Evolutionary conservation across 2,329 filamentous ascomycete genomes (phyloP), one percentile per base, ranked within the genome.

Genomic region (Ceratocystis papillata): DNA sequence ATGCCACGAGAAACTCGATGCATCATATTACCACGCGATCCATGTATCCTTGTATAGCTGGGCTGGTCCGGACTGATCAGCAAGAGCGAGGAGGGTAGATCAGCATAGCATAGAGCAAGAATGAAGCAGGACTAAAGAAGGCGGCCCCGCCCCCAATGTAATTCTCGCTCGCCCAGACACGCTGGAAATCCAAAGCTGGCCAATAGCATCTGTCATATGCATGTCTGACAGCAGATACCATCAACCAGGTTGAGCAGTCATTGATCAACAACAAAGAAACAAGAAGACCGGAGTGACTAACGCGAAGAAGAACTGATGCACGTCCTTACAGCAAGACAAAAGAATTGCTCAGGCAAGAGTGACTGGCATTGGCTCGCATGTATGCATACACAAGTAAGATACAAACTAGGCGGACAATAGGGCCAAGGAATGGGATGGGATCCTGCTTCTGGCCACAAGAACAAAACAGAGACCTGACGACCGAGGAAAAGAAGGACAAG

Each of bases 1-100:
- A 57, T 57, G 46, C n/a, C 46, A 57, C 53, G 17, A 12, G 22
- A 30, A 57, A 57, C 8, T 17, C 22, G 53, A 57, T 57, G 53
- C 53, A 30, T 57, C 53, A 57, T 17, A 57, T 57, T 57, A 22
- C 53, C 53, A 57, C 53, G 53, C 53, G 53, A 57, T 57, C 53
- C 53, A 57, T 57, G 53, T 30, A 57, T n/a, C 15, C 30, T 10
- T 37, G 33, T 37, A 37, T n/a, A 3, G 22, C 22, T 57, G 28
- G 10, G 6, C 53, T 57, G 25, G 17, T 25, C n/a, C 6, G 2
- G 17, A 50, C 15, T 10, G 22, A 20, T 10, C 46, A 50, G 46
- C 46, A 7, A 25, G 46, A 12, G n/a, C n/a, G 46, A 20, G 20
- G 17, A 50, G 15, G 22, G 22, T 3, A 8, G n/a, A 50, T 10